A percentile compares a stretch with the other conserved stretches of the same genome.
Evolutionary conservation across 2,329 filamentous ascomycete genomes (phyloP).

Genomic region (Zelopaecilomyces penicillatus): DNA sequence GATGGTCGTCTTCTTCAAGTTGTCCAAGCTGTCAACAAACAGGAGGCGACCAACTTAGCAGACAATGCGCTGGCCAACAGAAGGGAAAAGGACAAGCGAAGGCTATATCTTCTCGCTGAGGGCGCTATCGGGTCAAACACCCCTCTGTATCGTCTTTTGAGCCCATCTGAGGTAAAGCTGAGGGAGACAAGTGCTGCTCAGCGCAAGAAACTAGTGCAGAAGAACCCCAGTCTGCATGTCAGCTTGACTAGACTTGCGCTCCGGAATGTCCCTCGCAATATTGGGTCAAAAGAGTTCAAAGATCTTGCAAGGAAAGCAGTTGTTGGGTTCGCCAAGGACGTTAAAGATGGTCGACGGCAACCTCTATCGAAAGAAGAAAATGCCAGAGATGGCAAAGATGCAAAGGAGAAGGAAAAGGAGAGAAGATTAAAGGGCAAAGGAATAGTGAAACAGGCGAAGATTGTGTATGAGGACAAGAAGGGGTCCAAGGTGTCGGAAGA

Average conservation of each 20-base stretch:
- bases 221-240: constrained; percentile 81
- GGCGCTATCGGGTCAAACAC: constrained; percentile 74
- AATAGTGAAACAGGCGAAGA: constrained; percentile 87
- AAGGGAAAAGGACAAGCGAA: constrained; percentile 77
- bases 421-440: constrained; percentile 75
- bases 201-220: constrained; percentile 81
- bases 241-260: constrained; percentile 85
- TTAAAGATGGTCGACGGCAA: constrained; percentile 66
- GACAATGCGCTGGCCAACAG: constrained; percentile 56
- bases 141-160: constrained; percentile 65
- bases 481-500: constrained; percentile 76
- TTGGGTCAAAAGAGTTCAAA: constrained; percentile 83
- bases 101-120: constrained; percentile 80
- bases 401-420: constrained; percentile 69
- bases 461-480: constrained; percentile 82
- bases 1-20: constrained; percentile 83
- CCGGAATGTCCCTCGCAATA: constrained; percentile 78
- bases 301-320: constrained; percentile 84
- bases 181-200: constrained; percentile 80
- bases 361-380: constrained; percentile 87
- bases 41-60: constrained; percentile 67
- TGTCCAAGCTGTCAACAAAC: constrained; percentile 74
- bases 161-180: constrained; percentile 75
- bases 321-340: constrained; percentile 87
- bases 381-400: constrained; percentile 67